phyloP scores from a whole-genome alignment of 1,139 yeast species.

The Blastobotrys apis region DNA sequence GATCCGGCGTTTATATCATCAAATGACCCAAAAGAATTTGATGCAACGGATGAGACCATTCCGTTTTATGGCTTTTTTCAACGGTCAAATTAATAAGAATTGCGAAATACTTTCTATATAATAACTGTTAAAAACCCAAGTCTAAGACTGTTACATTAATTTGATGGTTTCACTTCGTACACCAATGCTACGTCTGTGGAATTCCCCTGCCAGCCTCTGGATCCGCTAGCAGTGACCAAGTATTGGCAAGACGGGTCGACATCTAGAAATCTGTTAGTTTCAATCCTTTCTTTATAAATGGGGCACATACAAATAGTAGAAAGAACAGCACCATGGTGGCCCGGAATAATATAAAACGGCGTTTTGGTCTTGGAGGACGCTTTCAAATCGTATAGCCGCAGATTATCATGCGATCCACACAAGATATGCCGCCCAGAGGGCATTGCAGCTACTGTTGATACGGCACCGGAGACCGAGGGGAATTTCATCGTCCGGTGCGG shows the following conservation, averaged over 20 bases:
- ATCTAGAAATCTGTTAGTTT: slow-evolving; percentile 32
- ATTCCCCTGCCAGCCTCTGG: slow-evolving; percentile 89
- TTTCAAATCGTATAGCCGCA: slow-evolving; percentile 74
- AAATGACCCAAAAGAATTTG: too few relatives aligned
- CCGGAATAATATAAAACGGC: slow-evolving; percentile 56
- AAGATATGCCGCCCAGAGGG: slow-evolving; percentile 76
- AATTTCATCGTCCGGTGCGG: slow-evolving; percentile 61
- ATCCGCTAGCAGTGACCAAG: slow-evolving; percentile 88
- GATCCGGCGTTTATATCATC: too few relatives aligned
- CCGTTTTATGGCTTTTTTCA: too few relatives aligned
- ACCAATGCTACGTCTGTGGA: slow-evolving; percentile 76
- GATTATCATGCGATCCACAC: slow-evolving; percentile 88
- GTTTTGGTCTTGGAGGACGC: slow-evolving; percentile 39
- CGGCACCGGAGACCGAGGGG: slow-evolving; percentile 90
- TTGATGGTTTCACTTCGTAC: slow-evolving; percentile 56
- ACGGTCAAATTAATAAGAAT: too few relatives aligned
- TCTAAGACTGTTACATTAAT: too few relatives aligned
- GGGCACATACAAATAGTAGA: too few relatives aligned
- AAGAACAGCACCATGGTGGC: slow-evolving; percentile 63
- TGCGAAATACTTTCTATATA: too few relatives aligned
- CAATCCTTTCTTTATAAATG: slow-evolving; percentile 13
- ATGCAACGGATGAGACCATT: too few relatives aligned
- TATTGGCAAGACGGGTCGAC: slow-evolving; percentile 86
- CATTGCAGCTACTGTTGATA: slow-evolving; percentile 72
- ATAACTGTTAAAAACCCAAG: too few relatives aligned